Base-by-base conservation (phyloP, 176 grass and related monocot genomes). In the Oryza glumipatula region DNA sequence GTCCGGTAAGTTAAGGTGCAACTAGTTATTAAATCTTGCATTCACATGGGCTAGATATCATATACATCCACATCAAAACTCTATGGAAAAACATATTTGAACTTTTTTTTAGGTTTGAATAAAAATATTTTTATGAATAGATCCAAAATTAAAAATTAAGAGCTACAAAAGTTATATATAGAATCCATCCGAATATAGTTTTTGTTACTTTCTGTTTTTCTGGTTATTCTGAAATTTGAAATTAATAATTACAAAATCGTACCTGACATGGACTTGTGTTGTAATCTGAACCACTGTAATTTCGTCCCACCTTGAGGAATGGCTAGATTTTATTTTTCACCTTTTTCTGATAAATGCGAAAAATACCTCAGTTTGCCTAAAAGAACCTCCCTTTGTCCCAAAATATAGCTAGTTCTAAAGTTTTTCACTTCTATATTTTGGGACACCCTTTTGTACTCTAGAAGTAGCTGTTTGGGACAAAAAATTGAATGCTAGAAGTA, bases 1-100 rank as follows among this genome's bases (percentile, higher is more conserved):
- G 88, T 99, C 56, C 90, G 91, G 96, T 88, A 83, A 88, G 77
- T 85, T 85, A 43, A 58, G 70, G 19, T 80, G 77, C 19, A 80
- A 52, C 2, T 58, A 58, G 54, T 58, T 58, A 5, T 58, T 58
- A 9, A 21, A 19, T 17, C 5, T 6, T 58, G 19, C 6, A 58
- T n/a, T n/a, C 19, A 1, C 54, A 21, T 58, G 17, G 16, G 54
- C 7, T 58, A 21, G 21, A 56, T 58, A 58, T 21, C 6, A 58
- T 58, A 58, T 58, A 58, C 54, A 58, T 58, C 19, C n/a, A 0
- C 54, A n/a, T n/a, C 17, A 58, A 58, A 58, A n/a, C 19, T 58
- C 17, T 58, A 21, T 58, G 21, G 54, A n/a, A 58, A 58, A 58
- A 58, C 5, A 58, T 21, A 58, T 21, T 7, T 52, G 54, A 58